A percentile compares a stretch with the other conserved stretches of the same genome.
These are phyloP conservation scores for Conoideocrella luteorostrata DNA, from an alignment of 2,329 filamentous ascomycete species.

Conservation along the genomic window DNA sequence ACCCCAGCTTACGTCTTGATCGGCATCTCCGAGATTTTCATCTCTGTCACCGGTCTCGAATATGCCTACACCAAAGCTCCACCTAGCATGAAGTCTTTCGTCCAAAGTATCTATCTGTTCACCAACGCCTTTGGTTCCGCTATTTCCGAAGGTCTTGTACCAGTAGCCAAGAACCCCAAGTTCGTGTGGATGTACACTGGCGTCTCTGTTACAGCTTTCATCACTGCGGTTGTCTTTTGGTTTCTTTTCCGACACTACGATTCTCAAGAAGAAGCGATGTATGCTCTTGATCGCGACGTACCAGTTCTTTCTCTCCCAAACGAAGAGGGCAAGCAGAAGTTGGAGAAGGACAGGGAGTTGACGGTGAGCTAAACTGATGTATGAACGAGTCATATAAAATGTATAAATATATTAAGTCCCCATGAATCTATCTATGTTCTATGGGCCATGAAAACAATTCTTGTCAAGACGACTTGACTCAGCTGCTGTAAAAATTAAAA, in stretches of 20 bases:
- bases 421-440: constrained; percentile 4
- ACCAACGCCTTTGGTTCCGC: constrained; percentile 53
- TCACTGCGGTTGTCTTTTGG: constrained; percentile 48
- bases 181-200: constrained; percentile 62
- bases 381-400: background rate
- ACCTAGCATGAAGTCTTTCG: constrained; percentile 59
- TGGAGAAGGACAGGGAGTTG: background rate
- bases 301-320: constrained; percentile 12
- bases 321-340: background rate
- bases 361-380: background rate
- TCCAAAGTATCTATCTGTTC: constrained; percentile 52
- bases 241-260: constrained; percentile 32
- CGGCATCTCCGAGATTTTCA: constrained; percentile 54
- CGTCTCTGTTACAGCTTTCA: constrained; percentile 42
- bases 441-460: background rate
- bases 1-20: constrained; percentile 51
- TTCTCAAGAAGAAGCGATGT: constrained; percentile 30
- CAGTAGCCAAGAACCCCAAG: constrained; percentile 54
- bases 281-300: constrained; percentile 30
- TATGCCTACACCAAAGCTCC: constrained; percentile 71
- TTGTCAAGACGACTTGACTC: background rate
- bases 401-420: background rate
- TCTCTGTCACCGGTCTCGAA: constrained; percentile 62
- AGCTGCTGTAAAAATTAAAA: too few species aligned
- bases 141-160: constrained; percentile 55